These are phyloP conservation scores for Rhynchospora tenuis DNA, from an alignment of 176 grass and related monocot species.

Conservation along the genomic window DNA sequence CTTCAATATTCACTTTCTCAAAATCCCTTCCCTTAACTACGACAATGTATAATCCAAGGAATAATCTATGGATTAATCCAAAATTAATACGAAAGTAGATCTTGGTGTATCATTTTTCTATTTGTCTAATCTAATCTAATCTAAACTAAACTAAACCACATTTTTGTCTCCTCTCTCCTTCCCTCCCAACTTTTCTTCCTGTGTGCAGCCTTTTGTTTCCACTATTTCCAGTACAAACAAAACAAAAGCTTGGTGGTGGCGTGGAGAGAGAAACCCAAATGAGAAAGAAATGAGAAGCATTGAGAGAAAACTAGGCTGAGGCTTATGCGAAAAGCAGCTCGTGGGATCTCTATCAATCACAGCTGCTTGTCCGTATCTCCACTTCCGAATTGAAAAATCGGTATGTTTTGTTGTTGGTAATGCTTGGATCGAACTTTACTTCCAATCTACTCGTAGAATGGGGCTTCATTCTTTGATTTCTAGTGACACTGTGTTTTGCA, in stretches of 20 bases:
- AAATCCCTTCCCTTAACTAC: not conserved
- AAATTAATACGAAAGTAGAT: slow-evolving; percentile 3
- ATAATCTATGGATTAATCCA: slow-evolving; percentile 11
- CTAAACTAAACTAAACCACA: not conserved
- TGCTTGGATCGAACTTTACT: slow-evolving; percentile 9
- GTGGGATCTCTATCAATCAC: slow-evolving; percentile 1
- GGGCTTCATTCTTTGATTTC: not conserved
- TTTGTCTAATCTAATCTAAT: not conserved
- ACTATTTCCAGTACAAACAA: not conserved
- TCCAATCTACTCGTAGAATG: not conserved
- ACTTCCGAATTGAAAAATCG: slow-evolving; percentile 3
- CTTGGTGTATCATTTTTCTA: not conserved
- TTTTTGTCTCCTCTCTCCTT: slow-evolving; percentile 13
- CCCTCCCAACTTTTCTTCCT: not conserved
- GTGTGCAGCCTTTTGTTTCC: slow-evolving; percentile 27
- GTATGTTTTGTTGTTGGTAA: slow-evolving; percentile 9
- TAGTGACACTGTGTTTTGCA: not conserved
- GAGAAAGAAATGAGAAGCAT: slow-evolving; percentile 4
- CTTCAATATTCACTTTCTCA: not conserved
- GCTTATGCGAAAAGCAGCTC: slow-evolving; percentile 17
- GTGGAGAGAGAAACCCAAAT: not conserved
- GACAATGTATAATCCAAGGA: not conserved
- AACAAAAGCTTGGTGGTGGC: not conserved
- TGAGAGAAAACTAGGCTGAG: slow-evolving; percentile 1
- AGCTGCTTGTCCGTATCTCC: slow-evolving; percentile 19